These are phyloP conservation scores for Ilex asprella DNA, from an alignment of 257 asterid species.

Conservation along the genomic window DNA sequence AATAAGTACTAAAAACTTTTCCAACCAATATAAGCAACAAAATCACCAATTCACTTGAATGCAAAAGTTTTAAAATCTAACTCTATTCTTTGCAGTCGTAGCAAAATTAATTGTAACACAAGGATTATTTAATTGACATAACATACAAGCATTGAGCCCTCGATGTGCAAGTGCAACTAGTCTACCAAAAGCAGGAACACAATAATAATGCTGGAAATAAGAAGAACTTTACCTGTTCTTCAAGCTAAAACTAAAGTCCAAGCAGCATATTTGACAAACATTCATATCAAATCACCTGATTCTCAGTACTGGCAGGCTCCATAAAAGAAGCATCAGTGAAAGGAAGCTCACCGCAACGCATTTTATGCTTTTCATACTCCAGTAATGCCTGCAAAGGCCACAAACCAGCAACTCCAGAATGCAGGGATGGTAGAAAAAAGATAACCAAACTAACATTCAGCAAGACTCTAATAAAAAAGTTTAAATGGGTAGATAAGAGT, in stretches of 20 bases:
- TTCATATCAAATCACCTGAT: slow-evolving; percentile 42
- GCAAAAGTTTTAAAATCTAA: too few relatives aligned
- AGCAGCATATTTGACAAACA: neutral
- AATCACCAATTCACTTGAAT: too few relatives aligned
- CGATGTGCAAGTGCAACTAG: too few relatives aligned
- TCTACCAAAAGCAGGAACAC: too few relatives aligned
- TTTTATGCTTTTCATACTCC: slow-evolving; percentile 85
- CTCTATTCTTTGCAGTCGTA: too few relatives aligned
- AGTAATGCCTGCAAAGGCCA: slow-evolving; percentile 52
- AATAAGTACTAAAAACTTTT: too few relatives aligned
- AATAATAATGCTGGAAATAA: too few relatives aligned
- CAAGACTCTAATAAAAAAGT: slow-evolving; percentile 2
- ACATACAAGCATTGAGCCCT: too few relatives aligned
- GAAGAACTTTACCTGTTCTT: neutral
- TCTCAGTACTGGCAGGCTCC: slow-evolving; percentile 54
- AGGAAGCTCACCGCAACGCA: slow-evolving; percentile 87
- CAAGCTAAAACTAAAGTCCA: neutral
- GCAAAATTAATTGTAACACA: too few relatives aligned
- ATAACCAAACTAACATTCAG: slow-evolving; percentile 6
- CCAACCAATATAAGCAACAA: too few relatives aligned
- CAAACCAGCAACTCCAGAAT: slow-evolving; percentile 18
- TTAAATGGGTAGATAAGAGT: too few relatives aligned
- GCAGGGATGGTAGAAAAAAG: slow-evolving; percentile 8
- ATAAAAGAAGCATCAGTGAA: slow-evolving; percentile 58
- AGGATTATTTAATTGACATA: too few relatives aligned